Percentiles rank a stretch among this genome's conserved stretches.
These are phyloP conservation scores for Aspergillus awamori DNA, from an alignment of 2,329 filamentous ascomycete species.

Conservation along the genomic window DNA sequence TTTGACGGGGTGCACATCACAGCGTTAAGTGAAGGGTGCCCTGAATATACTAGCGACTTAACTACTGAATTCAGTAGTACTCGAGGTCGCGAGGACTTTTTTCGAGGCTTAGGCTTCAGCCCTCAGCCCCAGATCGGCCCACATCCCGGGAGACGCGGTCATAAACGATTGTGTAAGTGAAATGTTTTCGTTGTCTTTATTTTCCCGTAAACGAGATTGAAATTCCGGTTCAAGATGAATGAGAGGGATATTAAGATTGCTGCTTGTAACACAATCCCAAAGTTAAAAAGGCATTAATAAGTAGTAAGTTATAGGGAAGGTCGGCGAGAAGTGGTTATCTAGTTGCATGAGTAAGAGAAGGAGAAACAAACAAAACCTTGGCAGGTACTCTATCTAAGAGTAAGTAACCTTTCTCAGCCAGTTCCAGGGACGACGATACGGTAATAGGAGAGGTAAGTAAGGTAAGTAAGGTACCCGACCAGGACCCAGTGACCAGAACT, in stretches of 20 bases:
- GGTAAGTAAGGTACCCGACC: conserved; percentile 17
- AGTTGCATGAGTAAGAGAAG: not conserved
- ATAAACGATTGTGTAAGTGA: not conserved
- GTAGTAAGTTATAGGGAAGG: not conserved
- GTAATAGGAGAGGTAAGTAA: conserved; percentile 2
- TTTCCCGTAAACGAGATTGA: not conserved
- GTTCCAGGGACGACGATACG: not conserved
- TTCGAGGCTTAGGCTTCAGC: conserved; percentile 15
- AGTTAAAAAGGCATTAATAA: not conserved
- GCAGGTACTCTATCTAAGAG: not conserved
- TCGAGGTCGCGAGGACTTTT: not conserved
- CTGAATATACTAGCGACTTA: not conserved
- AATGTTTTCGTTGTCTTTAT: not conserved
- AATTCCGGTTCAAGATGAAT: not conserved
- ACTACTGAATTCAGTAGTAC: not conserved
- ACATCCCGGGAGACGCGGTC: conserved; percentile 20
- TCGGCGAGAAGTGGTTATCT: not conserved
- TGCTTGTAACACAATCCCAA: not conserved
- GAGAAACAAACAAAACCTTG: too few species aligned
- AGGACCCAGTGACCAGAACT: conserved; percentile 6
- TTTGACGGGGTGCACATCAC: not conserved
- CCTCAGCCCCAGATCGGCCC: conserved; percentile 18
- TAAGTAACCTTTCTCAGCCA: not conserved
- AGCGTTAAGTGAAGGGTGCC: not conserved
- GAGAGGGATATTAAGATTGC: not conserved